These are phyloP conservation scores for Flaveria brownii DNA, from an alignment of 129 eudicot species.

Conservation along the genomic window DNA sequence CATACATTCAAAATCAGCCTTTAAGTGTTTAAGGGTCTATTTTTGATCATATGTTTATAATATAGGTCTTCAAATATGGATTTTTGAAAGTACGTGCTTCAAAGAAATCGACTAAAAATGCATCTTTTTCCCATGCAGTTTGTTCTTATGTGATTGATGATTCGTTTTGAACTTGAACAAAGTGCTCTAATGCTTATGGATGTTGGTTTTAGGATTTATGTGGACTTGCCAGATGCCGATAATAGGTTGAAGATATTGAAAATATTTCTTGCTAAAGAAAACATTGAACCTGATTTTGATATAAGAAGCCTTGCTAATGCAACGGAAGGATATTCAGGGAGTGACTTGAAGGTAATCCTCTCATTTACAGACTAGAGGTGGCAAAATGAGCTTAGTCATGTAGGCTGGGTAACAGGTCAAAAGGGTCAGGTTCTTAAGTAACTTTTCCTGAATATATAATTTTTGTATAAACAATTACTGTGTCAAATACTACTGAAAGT, in stretches of 20 bases:
- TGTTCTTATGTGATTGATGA: background rate
- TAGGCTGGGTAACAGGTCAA: background rate
- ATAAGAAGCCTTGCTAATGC: conserved; percentile 77
- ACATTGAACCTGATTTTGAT: conserved; percentile 59
- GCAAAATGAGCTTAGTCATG: background rate
- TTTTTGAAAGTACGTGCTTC: background rate
- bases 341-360: conserved; percentile 77
- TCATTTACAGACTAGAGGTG: background rate
- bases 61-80: background rate
- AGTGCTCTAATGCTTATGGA: conserved; percentile 2
- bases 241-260: conserved; percentile 83
- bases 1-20: background rate
- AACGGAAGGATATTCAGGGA: conserved; percentile 96
- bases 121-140: background rate
- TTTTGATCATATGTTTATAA: background rate
- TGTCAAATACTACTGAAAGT: background rate
- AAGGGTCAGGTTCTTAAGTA: background rate
- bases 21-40: background rate
- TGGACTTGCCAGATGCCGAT: conserved; percentile 91
- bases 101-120: background rate
- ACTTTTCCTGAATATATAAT: background rate
- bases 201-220: conserved; percentile 66
- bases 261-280: conserved; percentile 85
- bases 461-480: background rate
- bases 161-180: conserved; percentile 7